These are phyloP conservation scores for Kuraishia capsulata DNA, from an alignment of 805 yeast genomes.

Conservation along the genomic window DNA sequence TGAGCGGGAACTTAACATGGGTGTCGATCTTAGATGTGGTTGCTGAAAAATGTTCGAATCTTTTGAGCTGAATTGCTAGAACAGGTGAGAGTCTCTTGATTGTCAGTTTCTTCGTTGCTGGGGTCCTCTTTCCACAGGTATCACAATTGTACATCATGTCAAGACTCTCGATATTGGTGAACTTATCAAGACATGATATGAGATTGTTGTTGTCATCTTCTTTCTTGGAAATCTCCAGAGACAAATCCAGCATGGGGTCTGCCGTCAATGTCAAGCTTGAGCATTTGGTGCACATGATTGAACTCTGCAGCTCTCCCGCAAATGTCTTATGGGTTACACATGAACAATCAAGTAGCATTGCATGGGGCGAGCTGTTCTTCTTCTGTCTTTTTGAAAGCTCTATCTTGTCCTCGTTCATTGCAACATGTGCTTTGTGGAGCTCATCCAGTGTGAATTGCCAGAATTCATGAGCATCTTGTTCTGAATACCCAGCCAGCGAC, in stretches of 20 bases:
- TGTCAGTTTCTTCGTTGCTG: constrained; percentile 64
- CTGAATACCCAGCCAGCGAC: constrained; percentile 88
- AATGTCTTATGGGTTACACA: constrained; percentile 82
- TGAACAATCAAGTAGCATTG: constrained; percentile 32
- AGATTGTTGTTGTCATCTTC: constrained; percentile 21
- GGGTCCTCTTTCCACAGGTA: constrained; percentile 50
- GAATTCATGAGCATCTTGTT: constrained; percentile 98
- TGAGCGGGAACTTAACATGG: constrained; percentile 63
- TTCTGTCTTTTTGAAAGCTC: no score
- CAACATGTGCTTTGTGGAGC: constrained; percentile 47
- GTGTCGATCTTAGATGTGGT: constrained; percentile 66
- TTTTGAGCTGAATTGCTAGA: constrained; percentile 74
- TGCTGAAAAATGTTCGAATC: constrained; percentile 54
- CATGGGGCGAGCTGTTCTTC: constrained; percentile 4
- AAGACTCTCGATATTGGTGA: constrained; percentile 68
- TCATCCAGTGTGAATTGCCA: constrained; percentile 88
- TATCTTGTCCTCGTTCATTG: background rate
- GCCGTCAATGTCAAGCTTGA: constrained; percentile 52
- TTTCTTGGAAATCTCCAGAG: constrained; percentile 57
- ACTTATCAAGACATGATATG: constrained; percentile 61
- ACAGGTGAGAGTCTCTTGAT: constrained; percentile 69
- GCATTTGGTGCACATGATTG: constrained; percentile 69
- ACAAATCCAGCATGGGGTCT: constrained; percentile 87
- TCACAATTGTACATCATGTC: constrained; percentile 69
- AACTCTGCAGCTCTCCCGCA: constrained; percentile 74